Evolutionary conservation across 352 stramenopile species (phyloP).

Genomic region (Thalassiosira ordinaria): DNA sequence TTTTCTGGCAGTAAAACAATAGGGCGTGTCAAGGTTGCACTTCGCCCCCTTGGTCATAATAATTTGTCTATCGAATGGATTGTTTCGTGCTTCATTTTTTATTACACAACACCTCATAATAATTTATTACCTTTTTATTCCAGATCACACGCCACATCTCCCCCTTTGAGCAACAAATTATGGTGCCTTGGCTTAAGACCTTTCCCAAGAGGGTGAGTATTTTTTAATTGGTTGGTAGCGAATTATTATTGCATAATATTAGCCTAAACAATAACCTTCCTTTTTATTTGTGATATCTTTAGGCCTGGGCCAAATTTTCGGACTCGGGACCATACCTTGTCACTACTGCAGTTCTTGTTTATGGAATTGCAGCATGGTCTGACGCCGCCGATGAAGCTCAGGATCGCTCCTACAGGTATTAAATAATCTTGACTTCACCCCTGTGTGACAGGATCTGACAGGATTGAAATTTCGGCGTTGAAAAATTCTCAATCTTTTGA

Average conservation of each 20-base stretch:
- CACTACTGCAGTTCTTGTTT: slow-evolving; percentile 42
- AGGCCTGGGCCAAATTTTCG: slow-evolving; percentile 65
- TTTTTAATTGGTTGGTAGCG: slow-evolving; percentile 10
- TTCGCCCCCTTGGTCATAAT: no score
- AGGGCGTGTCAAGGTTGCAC: no score
- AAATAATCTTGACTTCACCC: no score
- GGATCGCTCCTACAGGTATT: slow-evolving; percentile 68
- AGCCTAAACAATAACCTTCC: no score
- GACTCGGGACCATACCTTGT: slow-evolving; percentile 60
- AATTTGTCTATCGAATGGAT: no score
- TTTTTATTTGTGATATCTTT: slow-evolving; percentile 14
- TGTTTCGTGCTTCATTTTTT: no score
- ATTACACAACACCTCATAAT: no score
- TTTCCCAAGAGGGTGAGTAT: slow-evolving; percentile 77
- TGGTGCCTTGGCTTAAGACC: slow-evolving; percentile 78
- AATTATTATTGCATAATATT: no score
- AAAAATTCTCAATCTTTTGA: no score
- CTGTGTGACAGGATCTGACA: no score
- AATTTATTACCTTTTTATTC: not conserved
- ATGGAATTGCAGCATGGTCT: slow-evolving; percentile 46
- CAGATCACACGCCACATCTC: slow-evolving; percentile 79
- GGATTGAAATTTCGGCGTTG: no score
- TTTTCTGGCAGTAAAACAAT: no score
- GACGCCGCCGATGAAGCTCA: slow-evolving; percentile 60
- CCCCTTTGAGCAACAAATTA: slow-evolving; percentile 76